phyloP scores from a whole-genome alignment of 2,329 filamentous ascomycete species.

The Lachnum nothofagi region DNA sequence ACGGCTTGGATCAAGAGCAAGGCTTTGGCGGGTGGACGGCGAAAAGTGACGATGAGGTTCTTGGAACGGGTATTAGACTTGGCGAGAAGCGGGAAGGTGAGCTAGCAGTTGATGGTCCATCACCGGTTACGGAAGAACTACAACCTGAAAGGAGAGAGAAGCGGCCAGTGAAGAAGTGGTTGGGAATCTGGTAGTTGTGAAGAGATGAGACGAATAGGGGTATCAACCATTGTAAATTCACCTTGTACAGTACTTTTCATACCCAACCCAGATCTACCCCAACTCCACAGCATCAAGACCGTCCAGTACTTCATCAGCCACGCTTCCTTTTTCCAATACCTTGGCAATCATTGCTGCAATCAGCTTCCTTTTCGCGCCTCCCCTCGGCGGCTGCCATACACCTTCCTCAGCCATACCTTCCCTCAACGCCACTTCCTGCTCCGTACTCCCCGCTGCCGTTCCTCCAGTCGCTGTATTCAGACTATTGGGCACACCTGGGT shows the following conservation, averaged over 20 bases:
- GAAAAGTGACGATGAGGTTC: conserved; percentile 31
- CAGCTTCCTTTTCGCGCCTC: conserved; percentile 71
- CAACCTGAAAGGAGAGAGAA: conserved; percentile 42
- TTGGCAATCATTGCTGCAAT: conserved; percentile 71
- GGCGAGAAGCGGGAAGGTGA: conserved; percentile 13
- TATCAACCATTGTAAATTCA: conserved; percentile 13
- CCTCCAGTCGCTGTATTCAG: conserved; percentile 51
- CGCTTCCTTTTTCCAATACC: conserved; percentile 70
- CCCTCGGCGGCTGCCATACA: conserved; percentile 81
- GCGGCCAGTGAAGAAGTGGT: conserved; percentile 67
- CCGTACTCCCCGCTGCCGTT: conserved; percentile 36
- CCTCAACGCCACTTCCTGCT: conserved; percentile 36
- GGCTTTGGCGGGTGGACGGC: conserved; percentile 48
- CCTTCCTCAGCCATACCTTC: conserved; percentile 59
- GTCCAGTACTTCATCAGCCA: conserved; percentile 80
- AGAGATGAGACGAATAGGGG: conserved; percentile 7
- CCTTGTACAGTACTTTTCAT: conserved; percentile 16
- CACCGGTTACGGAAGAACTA: conserved; percentile 32
- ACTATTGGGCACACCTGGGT: conserved; percentile 62
- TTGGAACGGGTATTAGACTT: conserved; percentile 31
- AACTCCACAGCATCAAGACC: conserved; percentile 73
- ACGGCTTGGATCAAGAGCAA: conserved; percentile 66
- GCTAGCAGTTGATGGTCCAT: conserved; percentile 3
- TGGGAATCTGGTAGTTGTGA: conserved; percentile 66
- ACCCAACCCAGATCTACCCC: conserved; percentile 28